phyloP scores from a whole-genome alignment of 75 land plant genomes.

The Picea sitchensis region DNA sequence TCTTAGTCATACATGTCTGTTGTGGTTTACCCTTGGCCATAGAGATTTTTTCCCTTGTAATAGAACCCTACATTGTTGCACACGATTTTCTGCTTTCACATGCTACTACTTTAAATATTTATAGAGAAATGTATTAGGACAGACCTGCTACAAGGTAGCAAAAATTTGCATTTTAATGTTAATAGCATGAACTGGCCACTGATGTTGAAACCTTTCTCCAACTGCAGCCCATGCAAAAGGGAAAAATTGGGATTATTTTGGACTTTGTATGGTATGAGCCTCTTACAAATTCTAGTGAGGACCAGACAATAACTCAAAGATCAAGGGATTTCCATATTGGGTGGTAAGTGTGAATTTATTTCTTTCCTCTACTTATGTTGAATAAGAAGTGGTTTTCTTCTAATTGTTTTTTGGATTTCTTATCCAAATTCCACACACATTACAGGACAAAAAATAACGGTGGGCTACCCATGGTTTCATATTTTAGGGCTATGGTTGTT shows the following conservation, averaged over 20 bases:
- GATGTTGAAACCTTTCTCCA: neutral
- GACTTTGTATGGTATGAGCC: conserved; percentile 89
- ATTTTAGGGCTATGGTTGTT: neutral
- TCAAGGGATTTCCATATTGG: conserved; percentile 75
- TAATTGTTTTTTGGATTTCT: neutral
- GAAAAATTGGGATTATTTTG: conserved; percentile 68
- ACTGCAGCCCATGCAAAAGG: conserved; percentile 57
- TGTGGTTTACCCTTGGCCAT: too few relatives aligned
- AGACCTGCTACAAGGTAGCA: neutral
- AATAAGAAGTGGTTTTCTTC: neutral
- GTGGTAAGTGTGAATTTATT: conserved; percentile 36
- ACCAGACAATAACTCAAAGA: conserved; percentile 69
- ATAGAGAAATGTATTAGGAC: conserved; percentile 67
- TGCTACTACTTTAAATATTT: conserved; percentile 68
- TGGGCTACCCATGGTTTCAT: neutral
- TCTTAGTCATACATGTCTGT: too few relatives aligned
- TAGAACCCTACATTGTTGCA: conserved; percentile 80
- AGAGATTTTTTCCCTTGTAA: too few relatives aligned
- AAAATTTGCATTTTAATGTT: neutral
- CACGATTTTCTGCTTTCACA: conserved; percentile 67
- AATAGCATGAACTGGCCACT: neutral
- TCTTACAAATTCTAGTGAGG: conserved; percentile 52
- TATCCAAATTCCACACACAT: neutral
- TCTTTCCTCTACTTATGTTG: neutral
- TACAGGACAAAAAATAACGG: neutral